Base-by-base conservation (phyloP, 2,329 filamentous ascomycete genomes). In the Nemania abortiva region DNA sequence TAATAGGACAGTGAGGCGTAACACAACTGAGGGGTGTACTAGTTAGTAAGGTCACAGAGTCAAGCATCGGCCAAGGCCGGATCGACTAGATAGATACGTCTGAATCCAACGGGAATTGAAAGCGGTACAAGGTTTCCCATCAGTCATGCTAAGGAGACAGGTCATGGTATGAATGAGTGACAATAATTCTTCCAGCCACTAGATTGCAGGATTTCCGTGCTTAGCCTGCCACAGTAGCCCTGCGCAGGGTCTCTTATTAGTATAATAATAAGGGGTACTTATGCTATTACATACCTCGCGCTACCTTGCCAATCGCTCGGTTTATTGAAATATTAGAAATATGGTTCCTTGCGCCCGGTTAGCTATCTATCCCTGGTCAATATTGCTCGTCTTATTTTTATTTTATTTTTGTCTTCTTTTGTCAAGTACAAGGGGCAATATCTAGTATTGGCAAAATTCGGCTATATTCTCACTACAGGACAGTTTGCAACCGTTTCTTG, bases 101-200 rank as follows among this genome's bases (percentile, higher is more conserved):
- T 53, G 55, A 55, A 64, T 63, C 53, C 37, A 67, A 24, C 52
- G 49, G 63, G 63, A 54, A 67, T 70, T 65, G 57, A 67, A 65
- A 65, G 58, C 39, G 69, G 62, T 68, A 67, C 68, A 64, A 70
- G 39, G 69, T 69, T 69, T 71, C 60, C 65, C 59, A 22, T 55
- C 55, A 64, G 49, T 42, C 47, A 53, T 60, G 47, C 39, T 24
- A 56, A 60, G 65, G 57, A 60, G 65, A 60, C 53, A 58, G 42
- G 60, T 66, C 57, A 71, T 58, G 61, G 68, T 54, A 65, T 67
- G 70, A 74, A 45, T 45, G 47, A 70, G 61, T 58, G 72, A 68
- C 60, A 72, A 76, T 76, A 77, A 76, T 77, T 77, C 63, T 77
- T 76, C 75, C 74, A 77, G 74, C 75, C 73, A 77, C 74, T 74